Evolutionary conservation across 176 grass and related monocot genomes (phyloP).

Genomic region (Otatea glauca): DNA sequence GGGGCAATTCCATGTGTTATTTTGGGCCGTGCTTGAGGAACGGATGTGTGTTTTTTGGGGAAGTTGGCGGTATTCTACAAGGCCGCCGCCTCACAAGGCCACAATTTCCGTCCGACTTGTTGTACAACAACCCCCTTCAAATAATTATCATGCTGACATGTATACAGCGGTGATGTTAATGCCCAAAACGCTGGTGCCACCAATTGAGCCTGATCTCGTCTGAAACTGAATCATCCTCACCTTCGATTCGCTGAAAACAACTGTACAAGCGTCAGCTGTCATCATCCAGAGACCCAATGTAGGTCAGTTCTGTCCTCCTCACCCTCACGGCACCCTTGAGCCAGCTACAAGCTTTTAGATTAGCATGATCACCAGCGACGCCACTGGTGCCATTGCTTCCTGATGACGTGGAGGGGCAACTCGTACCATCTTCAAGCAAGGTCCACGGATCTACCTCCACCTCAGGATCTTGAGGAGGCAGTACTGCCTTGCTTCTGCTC

Average conservation of each 20-base stretch:
- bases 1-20: too few relatives aligned
- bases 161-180: not conserved
- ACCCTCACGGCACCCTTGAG: constrained; percentile 96
- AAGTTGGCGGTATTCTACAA: constrained; percentile 30
- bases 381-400: constrained; percentile 51
- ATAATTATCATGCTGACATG: not conserved
- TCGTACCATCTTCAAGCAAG: constrained; percentile 90
- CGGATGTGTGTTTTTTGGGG: constrained; percentile 37
- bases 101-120: constrained; percentile 1
- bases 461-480: constrained; percentile 66
- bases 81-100: not conserved
- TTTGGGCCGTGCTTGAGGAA: not conserved
- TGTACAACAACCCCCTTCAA: constrained; percentile 17
- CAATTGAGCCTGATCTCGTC: not conserved
- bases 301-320: constrained; percentile 86
- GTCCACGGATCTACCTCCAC: constrained; percentile 94
- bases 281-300: constrained; percentile 91
- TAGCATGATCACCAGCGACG: constrained; percentile 63
- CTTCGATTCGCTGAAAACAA: not conserved
- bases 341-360: constrained; percentile 88
- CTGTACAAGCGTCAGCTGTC: constrained; percentile 75
- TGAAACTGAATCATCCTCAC: not conserved
- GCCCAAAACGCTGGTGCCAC: not conserved
- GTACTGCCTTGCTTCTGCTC: constrained; percentile 57
- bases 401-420: constrained; percentile 56